Evolutionary conservation across 768 basidiomycete genomes (phyloP), one percentile per base, ranked within the genome.

Genomic region (Kockovaella imperatae): DNA sequence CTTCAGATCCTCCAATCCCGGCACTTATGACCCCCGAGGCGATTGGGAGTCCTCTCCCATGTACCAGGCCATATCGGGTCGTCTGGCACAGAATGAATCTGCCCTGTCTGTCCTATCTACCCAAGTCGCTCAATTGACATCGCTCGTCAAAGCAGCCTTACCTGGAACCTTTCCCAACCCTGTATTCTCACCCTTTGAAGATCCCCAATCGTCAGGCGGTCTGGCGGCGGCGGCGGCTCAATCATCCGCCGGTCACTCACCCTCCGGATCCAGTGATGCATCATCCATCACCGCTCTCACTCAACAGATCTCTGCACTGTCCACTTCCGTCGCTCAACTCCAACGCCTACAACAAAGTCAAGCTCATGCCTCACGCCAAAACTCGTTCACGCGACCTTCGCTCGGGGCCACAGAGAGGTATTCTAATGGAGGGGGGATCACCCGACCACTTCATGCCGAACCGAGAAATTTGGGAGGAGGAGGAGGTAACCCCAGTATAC

Each of bases 251-350:
- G n/a, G n/a, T n/a, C n/a, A n/a, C n/a, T n/a, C 36, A 38, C 8
- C 36, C 7, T 10, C 8, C 18, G 10, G 8, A 11, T 38, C 36
- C 24, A 11, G 40, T 14, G 39, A 52, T 18, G 47, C 47, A n/a
- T n/a, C 45, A 14, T 36, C 39, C 17, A 50, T 71, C 11, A 32
- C 59, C 10, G 58, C 53, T 34, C 51, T 71, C 1, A 59, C 63
- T 7, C 57, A 61, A 18, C 69, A 71, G 50, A 64, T 71, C 28
- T 47, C 67, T 1, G 67, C 67, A 1, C 47, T 71, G 1, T 67
- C 64, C 10, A 56, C 69, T 15, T 58, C 55, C 18, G 67, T 71
- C 3, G 64, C 67, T n/a, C 69, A 71, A 46, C 43, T 71, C n/a
- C 69, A 71, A 36, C 44, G 64, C n/a, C 48, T 71, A 30, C 69